Base-by-base conservation (phyloP, 83 land plant genomes). In the Isoetes engelmannii region DNA sequence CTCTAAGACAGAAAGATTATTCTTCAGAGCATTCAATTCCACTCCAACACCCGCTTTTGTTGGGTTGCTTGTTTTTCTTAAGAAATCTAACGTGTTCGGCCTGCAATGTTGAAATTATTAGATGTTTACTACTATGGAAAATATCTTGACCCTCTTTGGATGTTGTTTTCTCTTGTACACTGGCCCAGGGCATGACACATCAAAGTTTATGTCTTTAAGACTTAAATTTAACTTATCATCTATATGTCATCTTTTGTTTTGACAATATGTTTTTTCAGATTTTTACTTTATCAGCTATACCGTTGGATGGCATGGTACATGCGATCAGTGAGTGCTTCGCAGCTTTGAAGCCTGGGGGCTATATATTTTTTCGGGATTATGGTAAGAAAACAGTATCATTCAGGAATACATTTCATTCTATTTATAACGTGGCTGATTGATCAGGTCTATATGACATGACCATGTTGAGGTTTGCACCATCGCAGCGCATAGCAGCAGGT, bases 391-490 rank as follows among this genome's bases (percentile, higher is more conserved):
- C 2, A 2, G 0, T 28, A 28, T 28, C 37, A 28, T 28, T 28
- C 37, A 28, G 37, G 37, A 28, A 0, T 28, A 28, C 37, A 0
- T 28, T 28, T 28, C 37, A 28, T 28, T 28, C 37, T 28, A 28
- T 28, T 28, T 28, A 28, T 28, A 28, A 28, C 37, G 37, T 15
- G 49, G 5, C 37, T 58, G 47, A 43, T 20, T 65, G 46, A 12
- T 19, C 81, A 88, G 92, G 92, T 44, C 82, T 91, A 13, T 91
- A 91, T 81, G 97, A 91, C 63, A 88, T 91, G 97, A 88, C 97
- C 17, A 91, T 91, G 97, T 82, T 88, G 48, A 78, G 97, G 12
- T 91, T 91, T 72, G 68, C 82, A 13, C 85, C 79, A 47, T 69
- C 76, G 4, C 83, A 89, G 69, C 81, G 70, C 44, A 65, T 88